Evolutionary conservation across 2,329 filamentous ascomycete genomes (phyloP).

Genomic region (Epichloe glyceriae): DNA sequence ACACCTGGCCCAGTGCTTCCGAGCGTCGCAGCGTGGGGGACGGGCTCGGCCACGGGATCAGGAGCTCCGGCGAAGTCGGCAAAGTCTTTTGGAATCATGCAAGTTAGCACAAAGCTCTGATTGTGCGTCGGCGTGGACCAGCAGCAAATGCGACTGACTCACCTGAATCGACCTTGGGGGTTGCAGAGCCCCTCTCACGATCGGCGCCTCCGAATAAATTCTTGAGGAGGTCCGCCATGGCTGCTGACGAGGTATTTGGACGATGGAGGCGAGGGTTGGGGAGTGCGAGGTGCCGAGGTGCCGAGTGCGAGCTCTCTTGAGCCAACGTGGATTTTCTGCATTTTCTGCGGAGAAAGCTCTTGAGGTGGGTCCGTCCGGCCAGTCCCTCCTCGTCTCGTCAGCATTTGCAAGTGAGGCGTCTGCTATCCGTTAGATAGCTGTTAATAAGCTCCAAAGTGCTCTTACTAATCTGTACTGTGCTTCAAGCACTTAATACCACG

Average conservation of each 20-base stretch:
- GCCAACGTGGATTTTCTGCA: slow-evolving; percentile 8
- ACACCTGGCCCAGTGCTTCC: slow-evolving; percentile 31
- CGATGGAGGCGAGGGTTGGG: slow-evolving; percentile 8
- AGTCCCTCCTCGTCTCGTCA: no score
- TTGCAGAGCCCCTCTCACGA: slow-evolving; percentile 28
- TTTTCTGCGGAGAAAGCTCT: background rate
- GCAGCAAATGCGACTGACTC: slow-evolving; percentile 21
- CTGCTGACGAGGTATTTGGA: slow-evolving; percentile 13
- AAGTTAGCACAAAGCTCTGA: background rate
- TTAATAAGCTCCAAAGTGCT: no score
- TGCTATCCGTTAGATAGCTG: no score
- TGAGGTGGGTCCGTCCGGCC: background rate
- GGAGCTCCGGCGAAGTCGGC: slow-evolving; percentile 81
- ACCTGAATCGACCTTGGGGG: slow-evolving; percentile 49
- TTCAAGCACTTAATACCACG: no score
- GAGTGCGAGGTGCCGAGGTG: background rate
- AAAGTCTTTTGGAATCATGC: slow-evolving; percentile 51
- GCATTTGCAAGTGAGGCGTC: no score
- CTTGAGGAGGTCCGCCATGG: slow-evolving; percentile 50
- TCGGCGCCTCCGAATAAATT: slow-evolving; percentile 57
- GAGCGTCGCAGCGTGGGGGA: slow-evolving; percentile 33
- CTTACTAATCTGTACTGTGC: no score
- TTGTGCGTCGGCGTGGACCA: background rate
- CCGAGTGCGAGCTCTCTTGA: slow-evolving; percentile 4
- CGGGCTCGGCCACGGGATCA: slow-evolving; percentile 44